Evolutionary conservation across 2,329 filamentous ascomycete species (phyloP).

Genomic region (Chalaropsis ovoidea): DNA sequence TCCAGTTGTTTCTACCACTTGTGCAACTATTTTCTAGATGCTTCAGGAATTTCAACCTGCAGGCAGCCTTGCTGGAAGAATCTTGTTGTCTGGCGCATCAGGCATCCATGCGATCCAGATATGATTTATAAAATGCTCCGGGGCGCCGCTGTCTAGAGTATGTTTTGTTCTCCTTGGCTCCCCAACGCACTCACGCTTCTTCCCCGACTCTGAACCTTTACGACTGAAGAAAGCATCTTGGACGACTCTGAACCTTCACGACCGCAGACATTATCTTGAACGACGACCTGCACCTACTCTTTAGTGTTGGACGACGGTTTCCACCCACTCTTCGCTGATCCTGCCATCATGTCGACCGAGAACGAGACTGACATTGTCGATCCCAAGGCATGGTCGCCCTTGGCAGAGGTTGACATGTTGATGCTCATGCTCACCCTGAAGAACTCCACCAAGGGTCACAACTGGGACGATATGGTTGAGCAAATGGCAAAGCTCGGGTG

Average conservation of each 20-base stretch:
- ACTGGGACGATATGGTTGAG: conserved; percentile 13
- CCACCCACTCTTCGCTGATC: not conserved
- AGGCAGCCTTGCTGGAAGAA: not conserved
- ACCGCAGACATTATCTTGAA: no score
- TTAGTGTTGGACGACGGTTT: not conserved
- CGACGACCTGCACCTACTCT: no score
- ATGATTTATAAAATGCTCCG: not conserved
- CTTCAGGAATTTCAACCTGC: not conserved
- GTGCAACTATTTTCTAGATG: not conserved
- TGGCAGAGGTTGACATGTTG: conserved; percentile 16
- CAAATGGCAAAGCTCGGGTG: conserved; percentile 13
- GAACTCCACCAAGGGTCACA: not conserved
- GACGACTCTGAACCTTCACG: no score
- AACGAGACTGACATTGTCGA: not conserved
- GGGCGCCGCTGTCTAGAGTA: no score
- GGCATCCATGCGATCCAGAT: not conserved
- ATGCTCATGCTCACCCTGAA: conserved; percentile 17
- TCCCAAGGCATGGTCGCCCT: conserved; percentile 8
- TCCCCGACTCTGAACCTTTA: no score
- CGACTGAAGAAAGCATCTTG: no score
- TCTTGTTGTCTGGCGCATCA: not conserved
- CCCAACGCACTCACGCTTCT: no score
- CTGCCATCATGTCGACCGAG: not conserved
- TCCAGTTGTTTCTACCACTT: not conserved
- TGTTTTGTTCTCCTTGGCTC: no score